Evolutionary conservation across 108 stramenopile species (phyloP), one percentile per base, ranked within the genome.

Genomic region (Nitzschia sp.): DNA sequence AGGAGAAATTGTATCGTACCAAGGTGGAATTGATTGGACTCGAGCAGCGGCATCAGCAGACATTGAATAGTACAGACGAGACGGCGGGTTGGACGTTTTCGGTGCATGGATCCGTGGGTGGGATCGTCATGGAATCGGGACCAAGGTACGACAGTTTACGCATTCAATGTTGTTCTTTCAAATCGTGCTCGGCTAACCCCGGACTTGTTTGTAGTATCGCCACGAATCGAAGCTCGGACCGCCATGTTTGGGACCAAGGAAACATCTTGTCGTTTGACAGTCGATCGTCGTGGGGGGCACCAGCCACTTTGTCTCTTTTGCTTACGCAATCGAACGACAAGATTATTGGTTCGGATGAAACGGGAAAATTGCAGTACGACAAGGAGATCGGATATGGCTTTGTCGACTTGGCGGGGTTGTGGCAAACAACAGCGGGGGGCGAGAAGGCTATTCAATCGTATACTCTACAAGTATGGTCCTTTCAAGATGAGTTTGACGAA

Each of bases 281-380:
- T 2, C 76, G 85, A 24, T 91, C 92, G 19, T 82, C 84, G 18
- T 93, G 89, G 89, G 92, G 92, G n/a, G 71, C 74, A 46, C 92
- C 92, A 6, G 82, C 84, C 68, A 88, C 92, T 29, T 63, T 91
- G 17, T 80, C 87, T 0, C 70, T 90, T 24, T 74, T 84, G 63
- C 47, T 91, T 0, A 72, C 85, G 24, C 75, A 77, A 28, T 1
- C 35, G 46, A 29, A 49, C 5, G 61, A 62, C n/a, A 17, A 21
- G 1, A 68, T 67, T 23, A 38, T 61, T 1, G 29, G 46, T 36
- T 31, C 45, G 9, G 54, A 61, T 26, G 45, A 68, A 49, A 57
- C 51, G 17, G 54, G 72, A 0, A 46, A 64, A 29, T 36, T 26
- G 11, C n/a, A 46, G 32, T 45, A 38, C n/a, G 48, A 28, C 2